Percentiles rank a stretch among this genome's conserved stretches.
These are phyloP conservation scores for Cytospora mali DNA, from an alignment of 2,329 filamentous ascomycete species.

Conservation along the genomic window DNA sequence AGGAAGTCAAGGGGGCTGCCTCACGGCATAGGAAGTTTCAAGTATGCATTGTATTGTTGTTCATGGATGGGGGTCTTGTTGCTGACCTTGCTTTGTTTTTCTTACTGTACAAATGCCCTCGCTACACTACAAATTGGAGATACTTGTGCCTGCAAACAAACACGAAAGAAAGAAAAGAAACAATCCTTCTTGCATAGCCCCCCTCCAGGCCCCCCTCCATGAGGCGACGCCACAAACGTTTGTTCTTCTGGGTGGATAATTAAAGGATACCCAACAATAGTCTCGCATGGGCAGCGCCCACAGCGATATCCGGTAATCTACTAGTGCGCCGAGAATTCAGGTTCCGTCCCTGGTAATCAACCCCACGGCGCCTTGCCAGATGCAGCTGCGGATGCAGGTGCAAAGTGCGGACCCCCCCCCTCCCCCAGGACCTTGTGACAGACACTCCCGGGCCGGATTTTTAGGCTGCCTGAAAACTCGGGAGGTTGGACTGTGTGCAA, in stretches of 20 bases:
- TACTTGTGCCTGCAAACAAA: not conserved
- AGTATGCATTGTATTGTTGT: slow-evolving; percentile 6
- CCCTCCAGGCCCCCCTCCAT: no score
- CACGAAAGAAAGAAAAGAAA: no score
- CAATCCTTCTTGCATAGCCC: no score
- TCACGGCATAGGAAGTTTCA: slow-evolving; percentile 38
- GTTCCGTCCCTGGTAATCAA: not conserved
- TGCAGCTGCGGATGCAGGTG: not conserved
- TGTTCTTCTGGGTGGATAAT: not conserved
- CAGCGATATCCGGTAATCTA: not conserved
- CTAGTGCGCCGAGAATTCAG: not conserved
- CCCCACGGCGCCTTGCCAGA: slow-evolving; percentile 1
- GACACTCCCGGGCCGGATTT: not conserved
- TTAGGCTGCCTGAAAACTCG: not conserved
- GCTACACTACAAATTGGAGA: not conserved
- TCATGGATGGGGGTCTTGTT: slow-evolving; percentile 1
- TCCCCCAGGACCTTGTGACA: not conserved
- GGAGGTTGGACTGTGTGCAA: no score
- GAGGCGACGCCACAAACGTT: not conserved
- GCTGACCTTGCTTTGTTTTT: not conserved
- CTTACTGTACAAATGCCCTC: not conserved
- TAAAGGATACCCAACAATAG: not conserved
- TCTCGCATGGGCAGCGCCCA: no score
- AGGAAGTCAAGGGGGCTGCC: slow-evolving; percentile 39
- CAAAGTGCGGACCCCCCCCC: not conserved